These are phyloP conservation scores for Penicillium sp. DNA, from an alignment of 2,329 filamentous ascomycete genomes.

Conservation along the genomic window DNA sequence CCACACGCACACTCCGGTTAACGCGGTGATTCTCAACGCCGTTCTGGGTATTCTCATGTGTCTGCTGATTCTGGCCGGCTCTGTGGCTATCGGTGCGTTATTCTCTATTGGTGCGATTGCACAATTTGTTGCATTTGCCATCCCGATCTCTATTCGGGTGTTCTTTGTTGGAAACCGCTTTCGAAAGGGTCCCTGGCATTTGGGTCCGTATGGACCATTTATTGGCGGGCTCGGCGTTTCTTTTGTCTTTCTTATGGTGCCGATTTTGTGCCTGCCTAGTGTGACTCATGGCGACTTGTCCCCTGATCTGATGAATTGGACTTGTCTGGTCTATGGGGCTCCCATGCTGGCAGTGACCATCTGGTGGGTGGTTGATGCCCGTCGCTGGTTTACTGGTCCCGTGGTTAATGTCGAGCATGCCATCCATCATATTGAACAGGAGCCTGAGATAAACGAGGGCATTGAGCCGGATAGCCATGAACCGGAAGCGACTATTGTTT, in stretches of 20 bases:
- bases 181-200: constrained; percentile 69
- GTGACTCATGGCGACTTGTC: constrained; percentile 60
- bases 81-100: constrained; percentile 66
- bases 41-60: constrained; percentile 63
- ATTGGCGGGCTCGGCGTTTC: constrained; percentile 61
- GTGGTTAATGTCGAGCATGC: constrained; percentile 68
- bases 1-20: constrained; percentile 68
- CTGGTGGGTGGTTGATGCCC: constrained; percentile 68
- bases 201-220: constrained; percentile 62
- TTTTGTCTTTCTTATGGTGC: constrained; percentile 70
- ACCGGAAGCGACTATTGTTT: constrained; percentile 2
- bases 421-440: constrained; percentile 32
- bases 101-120: constrained; percentile 73
- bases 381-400: constrained; percentile 72
- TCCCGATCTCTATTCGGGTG: constrained; percentile 49
- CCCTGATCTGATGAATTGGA: constrained; percentile 68
- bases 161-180: constrained; percentile 65
- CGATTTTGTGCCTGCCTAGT: constrained; percentile 68
- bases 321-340: constrained; percentile 67
- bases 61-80: constrained; percentile 68
- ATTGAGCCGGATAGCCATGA: constrained; percentile 17
- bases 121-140: constrained; percentile 61
- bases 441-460: constrained; percentile 29
- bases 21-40: constrained; percentile 71
- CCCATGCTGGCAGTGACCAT: constrained; percentile 63